Evolutionary conservation across 495 filamentous ascomycete species (phyloP).

Genomic region (Glarea lozoyensis): DNA sequence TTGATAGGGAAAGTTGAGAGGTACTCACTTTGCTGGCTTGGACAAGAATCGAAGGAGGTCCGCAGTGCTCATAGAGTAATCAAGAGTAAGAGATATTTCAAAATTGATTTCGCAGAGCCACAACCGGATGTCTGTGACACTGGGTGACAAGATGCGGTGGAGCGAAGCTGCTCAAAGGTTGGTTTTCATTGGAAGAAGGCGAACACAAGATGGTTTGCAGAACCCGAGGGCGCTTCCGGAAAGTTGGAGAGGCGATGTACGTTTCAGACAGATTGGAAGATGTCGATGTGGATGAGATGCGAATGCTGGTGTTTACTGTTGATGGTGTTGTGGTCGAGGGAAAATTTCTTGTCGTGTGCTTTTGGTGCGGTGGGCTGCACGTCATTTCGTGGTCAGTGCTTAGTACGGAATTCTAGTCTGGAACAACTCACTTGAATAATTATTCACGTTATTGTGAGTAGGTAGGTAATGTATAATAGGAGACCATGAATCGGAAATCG

Average conservation of each 20-base stretch:
- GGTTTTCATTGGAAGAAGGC: background rate
- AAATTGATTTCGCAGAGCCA: constrained; percentile 11
- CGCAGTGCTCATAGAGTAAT: constrained; percentile 77
- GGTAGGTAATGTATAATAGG: too few species aligned
- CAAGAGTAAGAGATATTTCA: constrained; percentile 15
- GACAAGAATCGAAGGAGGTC: constrained; percentile 92
- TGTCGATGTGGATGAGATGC: background rate
- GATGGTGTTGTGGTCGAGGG: background rate
- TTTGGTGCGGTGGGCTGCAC: background rate
- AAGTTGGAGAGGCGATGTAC: too few species aligned
- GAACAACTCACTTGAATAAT: too few species aligned
- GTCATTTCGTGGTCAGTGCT: background rate
- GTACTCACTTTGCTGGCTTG: constrained; percentile 85
- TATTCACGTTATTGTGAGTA: too few species aligned
- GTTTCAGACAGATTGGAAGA: background rate
- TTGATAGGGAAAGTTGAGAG: constrained; percentile 4
- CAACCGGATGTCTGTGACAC: constrained; percentile 12
- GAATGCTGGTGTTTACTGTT: constrained; percentile 15
- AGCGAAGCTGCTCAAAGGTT: background rate
- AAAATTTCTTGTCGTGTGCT: constrained; percentile 1
- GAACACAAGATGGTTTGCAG: background rate
- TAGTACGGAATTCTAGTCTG: background rate
- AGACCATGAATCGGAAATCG: too few species aligned
- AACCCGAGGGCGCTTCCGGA: too few species aligned
- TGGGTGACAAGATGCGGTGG: constrained; percentile 1